Base-by-base conservation (phyloP, 2,329 filamentous ascomycete genomes). In the Sporothrix brunneoviolacea region DNA sequence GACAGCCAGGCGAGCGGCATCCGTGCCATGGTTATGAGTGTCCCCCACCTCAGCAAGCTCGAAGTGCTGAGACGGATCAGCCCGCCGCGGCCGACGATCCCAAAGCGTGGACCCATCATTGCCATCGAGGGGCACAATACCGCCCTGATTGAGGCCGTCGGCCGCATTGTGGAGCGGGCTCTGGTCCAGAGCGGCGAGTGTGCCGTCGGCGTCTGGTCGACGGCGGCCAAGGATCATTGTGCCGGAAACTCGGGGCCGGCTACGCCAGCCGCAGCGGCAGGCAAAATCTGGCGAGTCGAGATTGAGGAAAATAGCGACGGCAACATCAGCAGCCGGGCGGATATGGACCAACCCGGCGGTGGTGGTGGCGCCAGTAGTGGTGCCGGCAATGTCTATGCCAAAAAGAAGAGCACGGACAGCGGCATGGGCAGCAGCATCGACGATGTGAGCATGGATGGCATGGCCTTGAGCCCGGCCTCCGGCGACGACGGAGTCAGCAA, bases 111-210 rank as follows among this genome's bases (percentile, higher is more conserved):
- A 0, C 80, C 86, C 0, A 78, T 96, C 33, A 83, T 97, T 55
- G 85, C 88, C 0, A 71, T 97, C 24, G 91, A 97, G 65, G 91
- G 91, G 1, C 75, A 84, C 16, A 78, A 84, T 51, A 56, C 64
- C 7, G 60, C 61, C n/a, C 58, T 78, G 19, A 62, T 79, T 9
- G 65, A 70, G 2, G 73, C 77, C 9, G 79, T 87, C 4, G 82
- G 88, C 4, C 69, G 74, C 3, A 76, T 79, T 16, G 79, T 95
- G 18, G 76, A 85, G 49, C 72, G 75, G 30, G 84, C 83, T 58
- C 71, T 95, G 38, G 57, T 61, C 3, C 64, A 64, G 6, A 69
- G 68, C 12, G 65, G 65, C 13, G 71, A 76, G 46, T 60, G 74
- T 70, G 52, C 72, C 68, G 51, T 80, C 12, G 68, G 67, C 50